These are phyloP conservation scores for Saccharum officinarum DNA, from an alignment of 176 grass and related monocot genomes.

Conservation along the genomic window DNA sequence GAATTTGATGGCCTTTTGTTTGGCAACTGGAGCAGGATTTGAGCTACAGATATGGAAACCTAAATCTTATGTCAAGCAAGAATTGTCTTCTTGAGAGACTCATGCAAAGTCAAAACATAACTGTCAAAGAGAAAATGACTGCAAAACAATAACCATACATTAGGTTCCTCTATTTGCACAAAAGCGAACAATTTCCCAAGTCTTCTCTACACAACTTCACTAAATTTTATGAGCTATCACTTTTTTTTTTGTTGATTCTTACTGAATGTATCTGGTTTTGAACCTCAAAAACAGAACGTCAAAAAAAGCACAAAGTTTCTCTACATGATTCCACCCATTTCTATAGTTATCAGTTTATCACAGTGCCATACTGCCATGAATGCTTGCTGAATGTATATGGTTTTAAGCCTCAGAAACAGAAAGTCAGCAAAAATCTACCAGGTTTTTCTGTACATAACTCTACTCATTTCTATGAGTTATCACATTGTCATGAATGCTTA, in stretches of 20 bases:
- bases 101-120: background rate
- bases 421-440: too few species aligned
- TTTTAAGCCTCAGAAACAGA: background rate
- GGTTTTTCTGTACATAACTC: background rate
- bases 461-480: background rate
- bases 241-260: background rate
- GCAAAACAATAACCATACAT: background rate
- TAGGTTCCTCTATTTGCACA: background rate
- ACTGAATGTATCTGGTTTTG: background rate
- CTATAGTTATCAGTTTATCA: background rate
- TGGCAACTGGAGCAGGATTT: background rate
- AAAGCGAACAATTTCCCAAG: background rate
- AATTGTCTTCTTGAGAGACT: background rate
- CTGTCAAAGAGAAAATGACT: background rate
- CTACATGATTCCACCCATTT: background rate
- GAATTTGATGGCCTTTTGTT: background rate
- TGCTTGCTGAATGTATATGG: background rate
- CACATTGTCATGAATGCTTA: background rate
- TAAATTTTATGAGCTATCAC: background rate
- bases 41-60: background rate
- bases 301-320: background rate
- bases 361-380: background rate
- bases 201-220: background rate
- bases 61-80: background rate
- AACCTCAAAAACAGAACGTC: background rate